These are phyloP conservation scores for Corchorus olitorius DNA, from an alignment of 345 rosid genomes.

Conservation along the genomic window DNA sequence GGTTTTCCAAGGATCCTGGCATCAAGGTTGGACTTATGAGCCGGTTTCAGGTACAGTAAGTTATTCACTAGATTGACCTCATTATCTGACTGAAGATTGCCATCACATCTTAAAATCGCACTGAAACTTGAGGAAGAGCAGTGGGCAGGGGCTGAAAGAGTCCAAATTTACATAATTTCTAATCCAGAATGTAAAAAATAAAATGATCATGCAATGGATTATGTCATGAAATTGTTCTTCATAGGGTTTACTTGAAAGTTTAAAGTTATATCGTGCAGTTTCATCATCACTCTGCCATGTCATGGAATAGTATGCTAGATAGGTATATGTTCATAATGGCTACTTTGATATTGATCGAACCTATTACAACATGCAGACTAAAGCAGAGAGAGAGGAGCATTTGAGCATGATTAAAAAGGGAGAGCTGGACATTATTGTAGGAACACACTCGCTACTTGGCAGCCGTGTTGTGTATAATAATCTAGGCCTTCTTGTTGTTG, in stretches of 20 bases:
- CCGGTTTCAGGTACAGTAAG: conserved; percentile 80
- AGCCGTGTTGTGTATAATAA: conserved; percentile 85
- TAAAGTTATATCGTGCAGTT: conserved; percentile 4
- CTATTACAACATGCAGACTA: conserved; percentile 57
- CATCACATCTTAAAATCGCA: background rate
- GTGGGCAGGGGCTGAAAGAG: background rate
- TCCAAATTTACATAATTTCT: conserved; percentile 2
- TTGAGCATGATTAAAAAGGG: conserved; percentile 78
- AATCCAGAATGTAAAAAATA: background rate
- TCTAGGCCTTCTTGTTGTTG: conserved; percentile 95
- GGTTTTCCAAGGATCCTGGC: conserved; percentile 63
- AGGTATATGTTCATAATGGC: background rate
- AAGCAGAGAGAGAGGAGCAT: conserved; percentile 73
- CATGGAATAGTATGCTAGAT: conserved; percentile 5
- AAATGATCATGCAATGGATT: background rate
- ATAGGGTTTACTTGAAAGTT: conserved; percentile 1
- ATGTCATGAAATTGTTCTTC: background rate
- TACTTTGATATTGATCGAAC: conserved; percentile 27
- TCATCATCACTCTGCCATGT: background rate
- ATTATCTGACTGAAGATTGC: conserved; percentile 15
- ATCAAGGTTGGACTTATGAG: conserved; percentile 84
- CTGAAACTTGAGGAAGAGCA: conserved; percentile 1
- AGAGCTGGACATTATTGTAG: conserved; percentile 76
- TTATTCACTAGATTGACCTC: conserved; percentile 18
- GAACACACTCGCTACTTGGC: conserved; percentile 98